Base-by-base conservation (phyloP, 805 yeast species). In the Candida qinlingensis region DNA sequence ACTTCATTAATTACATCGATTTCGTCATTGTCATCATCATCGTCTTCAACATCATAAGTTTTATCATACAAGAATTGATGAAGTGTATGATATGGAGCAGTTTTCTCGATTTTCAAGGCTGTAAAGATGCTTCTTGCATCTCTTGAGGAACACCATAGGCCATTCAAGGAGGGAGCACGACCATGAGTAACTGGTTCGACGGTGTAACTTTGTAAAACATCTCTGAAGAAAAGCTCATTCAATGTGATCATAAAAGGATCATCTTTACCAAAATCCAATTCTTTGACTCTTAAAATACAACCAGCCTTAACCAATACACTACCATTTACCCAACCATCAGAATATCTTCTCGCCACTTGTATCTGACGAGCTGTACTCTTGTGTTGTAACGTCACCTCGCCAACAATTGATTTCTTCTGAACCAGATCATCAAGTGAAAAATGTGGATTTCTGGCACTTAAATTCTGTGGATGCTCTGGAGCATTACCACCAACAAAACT, bases 261-360 rank as follows among this genome's bases (percentile, higher is more conserved):
- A 19, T 53, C 57, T 34, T 55, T 44, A 5, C 57, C 54, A 37
- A 56, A 44, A 38, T 53, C 46, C 39, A 60, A 44, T 19, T 49
- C 55, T 4, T 39, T 43, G 9, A 59, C 48, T 26, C 61, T 50
- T 3, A 56, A 13, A 28, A 60, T 28, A 12, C 54, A 50, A 39
- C 59, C 53, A 8, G 48, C 42, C 5, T 48, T 47, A 2, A 62
- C 51, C 8, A 62, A 29, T 0, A 41, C 5, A 33, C 49, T 51
- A 1, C 54, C 62, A 45, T 60, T 62, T 11, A 60, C 51, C 58
- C 56, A 58, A 7, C 63, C 62, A 47, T 62, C 66, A 3, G 65
- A 61, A 2, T 40, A 31, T 39, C 66, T 47, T 41, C 58, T 50
- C 7, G 50, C 13, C 3, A 61, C 7, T 0, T 39, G 38, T 4